Evolutionary conservation across 768 basidiomycete species (phyloP).

Genomic region (Pleurotus djamor): DNA sequence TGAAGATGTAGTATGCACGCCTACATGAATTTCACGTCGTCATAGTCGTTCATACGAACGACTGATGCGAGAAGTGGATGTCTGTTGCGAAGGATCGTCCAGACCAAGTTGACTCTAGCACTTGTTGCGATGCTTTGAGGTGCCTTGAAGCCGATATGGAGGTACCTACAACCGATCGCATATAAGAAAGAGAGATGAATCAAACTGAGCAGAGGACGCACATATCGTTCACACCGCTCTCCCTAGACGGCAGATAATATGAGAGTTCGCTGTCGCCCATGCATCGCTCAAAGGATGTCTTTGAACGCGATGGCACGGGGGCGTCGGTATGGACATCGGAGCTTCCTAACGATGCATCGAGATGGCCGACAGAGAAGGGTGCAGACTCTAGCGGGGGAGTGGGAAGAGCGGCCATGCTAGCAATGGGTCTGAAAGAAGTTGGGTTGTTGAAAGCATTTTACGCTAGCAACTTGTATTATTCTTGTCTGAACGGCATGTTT

Average conservation of each 20-base stretch:
- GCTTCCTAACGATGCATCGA: not conserved
- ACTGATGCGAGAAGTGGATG: conserved; percentile 72
- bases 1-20: conserved; percentile 16
- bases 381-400: not conserved
- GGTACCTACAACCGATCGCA: conserved; percentile 51
- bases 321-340: not conserved
- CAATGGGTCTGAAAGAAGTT: not conserved
- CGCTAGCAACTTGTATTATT: not conserved
- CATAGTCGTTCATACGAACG: conserved; percentile 58
- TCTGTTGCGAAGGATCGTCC: conserved; percentile 69
- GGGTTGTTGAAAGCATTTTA: not conserved
- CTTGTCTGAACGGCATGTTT: not conserved
- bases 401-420: not conserved
- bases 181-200: not conserved
- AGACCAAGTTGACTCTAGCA: conserved; percentile 52
- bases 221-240: conserved; percentile 87
- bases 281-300: conserved; percentile 39
- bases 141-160: conserved; percentile 68
- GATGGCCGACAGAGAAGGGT: not conserved
- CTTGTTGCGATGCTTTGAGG: conserved; percentile 37
- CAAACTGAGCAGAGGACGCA: conserved; percentile 26
- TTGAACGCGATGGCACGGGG: conserved; percentile 6
- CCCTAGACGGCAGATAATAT: conserved; percentile 79
- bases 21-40: conserved; percentile 68
- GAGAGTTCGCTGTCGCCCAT: conserved; percentile 77